A percentile compares a stretch with the other conserved stretches of the same genome.
Conservation (phyloP, 1,139 yeast genomes). For the Candida sp. region DNA sequence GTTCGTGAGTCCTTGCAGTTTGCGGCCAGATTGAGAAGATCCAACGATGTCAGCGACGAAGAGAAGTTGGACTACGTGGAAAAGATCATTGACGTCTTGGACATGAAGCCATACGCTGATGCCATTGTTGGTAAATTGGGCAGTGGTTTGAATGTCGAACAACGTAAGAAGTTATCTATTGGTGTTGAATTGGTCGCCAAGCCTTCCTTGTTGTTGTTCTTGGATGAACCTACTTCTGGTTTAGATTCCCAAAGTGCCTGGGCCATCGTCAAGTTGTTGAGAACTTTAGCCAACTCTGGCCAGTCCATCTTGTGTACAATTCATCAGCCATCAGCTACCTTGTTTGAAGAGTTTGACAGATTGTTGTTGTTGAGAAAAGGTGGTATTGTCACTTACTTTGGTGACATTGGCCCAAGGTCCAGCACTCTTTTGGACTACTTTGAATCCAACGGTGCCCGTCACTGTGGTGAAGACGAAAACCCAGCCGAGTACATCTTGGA, state of each 20-base stretch:
- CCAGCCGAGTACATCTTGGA: slow-evolving; percentile 73
- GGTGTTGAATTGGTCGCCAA: slow-evolving; percentile 91
- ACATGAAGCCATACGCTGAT: slow-evolving; percentile 64
- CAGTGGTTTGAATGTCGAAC: slow-evolving; percentile 67
- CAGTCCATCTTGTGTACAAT: slow-evolving; percentile 86
- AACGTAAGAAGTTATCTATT: slow-evolving; percentile 67
- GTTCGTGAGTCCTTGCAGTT: slow-evolving; percentile 66
- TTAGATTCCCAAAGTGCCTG: slow-evolving; percentile 93
- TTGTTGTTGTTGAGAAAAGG: slow-evolving; percentile 73
- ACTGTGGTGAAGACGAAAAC: slow-evolving; percentile 55
- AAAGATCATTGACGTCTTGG: slow-evolving; percentile 56
- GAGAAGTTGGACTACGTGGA: slow-evolving; percentile 61
- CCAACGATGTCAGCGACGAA: slow-evolving; percentile 34
- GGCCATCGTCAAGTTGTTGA: slow-evolving; percentile 79
- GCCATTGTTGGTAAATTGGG: slow-evolving; percentile 63
- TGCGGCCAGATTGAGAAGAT: slow-evolving; percentile 64
- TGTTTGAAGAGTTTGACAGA: slow-evolving; percentile 80
- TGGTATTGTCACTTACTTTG: slow-evolving; percentile 82
- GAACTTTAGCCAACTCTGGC: slow-evolving; percentile 76
- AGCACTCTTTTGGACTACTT: slow-evolving; percentile 66
- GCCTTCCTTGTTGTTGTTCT: slow-evolving; percentile 77
- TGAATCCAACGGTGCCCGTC: slow-evolving; percentile 69
- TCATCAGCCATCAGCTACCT: slow-evolving; percentile 82
- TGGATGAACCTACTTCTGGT: slow-evolving; percentile 96
- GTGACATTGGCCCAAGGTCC: slow-evolving; percentile 75